A percentile compares a stretch with the other conserved stretches of the same genome.
Evolutionary conservation across 768 basidiomycete species (phyloP).

Genomic region (Mycena metata): DNA sequence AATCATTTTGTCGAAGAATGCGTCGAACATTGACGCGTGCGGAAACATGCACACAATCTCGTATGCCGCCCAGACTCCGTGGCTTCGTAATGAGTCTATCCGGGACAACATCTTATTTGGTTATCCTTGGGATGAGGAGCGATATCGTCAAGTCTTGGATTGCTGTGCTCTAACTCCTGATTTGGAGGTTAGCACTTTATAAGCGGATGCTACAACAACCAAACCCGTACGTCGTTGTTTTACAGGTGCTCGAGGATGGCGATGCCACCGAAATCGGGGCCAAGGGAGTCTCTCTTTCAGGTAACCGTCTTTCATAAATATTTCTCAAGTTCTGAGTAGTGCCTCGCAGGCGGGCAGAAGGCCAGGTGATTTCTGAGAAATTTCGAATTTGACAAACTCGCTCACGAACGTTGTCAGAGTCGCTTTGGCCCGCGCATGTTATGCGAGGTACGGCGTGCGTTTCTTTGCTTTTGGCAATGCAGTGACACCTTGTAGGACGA

Average conservation of each 20-base stretch:
- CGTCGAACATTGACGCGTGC: slow-evolving; percentile 64
- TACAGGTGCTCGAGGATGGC: slow-evolving; percentile 81
- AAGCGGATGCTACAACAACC: no score
- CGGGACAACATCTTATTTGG: slow-evolving; percentile 88
- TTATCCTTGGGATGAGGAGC: slow-evolving; percentile 74
- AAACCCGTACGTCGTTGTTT: no score
- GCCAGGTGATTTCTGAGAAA: slow-evolving; percentile 56
- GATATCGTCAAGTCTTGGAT: slow-evolving; percentile 82
- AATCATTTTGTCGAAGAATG: slow-evolving; percentile 77
- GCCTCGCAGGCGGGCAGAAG: slow-evolving; percentile 68
- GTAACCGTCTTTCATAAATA: background rate
- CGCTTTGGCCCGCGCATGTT: slow-evolving; percentile 73
- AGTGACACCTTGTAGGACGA: slow-evolving; percentile 44
- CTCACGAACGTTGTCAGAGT: slow-evolving; percentile 52
- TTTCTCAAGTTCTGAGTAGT: background rate
- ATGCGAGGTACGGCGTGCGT: slow-evolving; percentile 48
- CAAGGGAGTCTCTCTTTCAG: slow-evolving; percentile 50
- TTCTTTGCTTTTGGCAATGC: background rate
- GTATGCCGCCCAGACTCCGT: slow-evolving; percentile 80
- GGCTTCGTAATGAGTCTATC: slow-evolving; percentile 80
- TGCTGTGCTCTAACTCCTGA: slow-evolving; percentile 88
- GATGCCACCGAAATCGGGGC: slow-evolving; percentile 87
- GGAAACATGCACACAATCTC: slow-evolving; percentile 75
- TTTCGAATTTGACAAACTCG: background rate
- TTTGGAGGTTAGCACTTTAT: slow-evolving; percentile 56